Conservation (phyloP, 2,329 filamentous ascomycete genomes). For the Aspergillus terreus region DNA sequence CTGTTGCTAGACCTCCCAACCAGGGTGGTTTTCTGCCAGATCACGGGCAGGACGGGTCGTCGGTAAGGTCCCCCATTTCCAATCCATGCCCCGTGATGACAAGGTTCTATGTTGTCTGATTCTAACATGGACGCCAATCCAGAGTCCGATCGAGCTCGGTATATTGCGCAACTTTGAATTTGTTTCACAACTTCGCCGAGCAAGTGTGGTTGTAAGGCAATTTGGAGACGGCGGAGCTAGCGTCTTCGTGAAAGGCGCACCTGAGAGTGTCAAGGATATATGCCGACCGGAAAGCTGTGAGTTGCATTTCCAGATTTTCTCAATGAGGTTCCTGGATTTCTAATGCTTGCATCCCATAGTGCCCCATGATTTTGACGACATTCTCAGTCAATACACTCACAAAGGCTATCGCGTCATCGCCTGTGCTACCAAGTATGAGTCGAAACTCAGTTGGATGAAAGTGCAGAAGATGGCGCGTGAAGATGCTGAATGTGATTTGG, state of each 20-base stretch:
- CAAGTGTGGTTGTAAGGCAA: conserved; percentile 86
- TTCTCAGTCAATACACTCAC: conserved; percentile 87
- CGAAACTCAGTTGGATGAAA: conserved; percentile 87
- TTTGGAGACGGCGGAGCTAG: conserved; percentile 81
- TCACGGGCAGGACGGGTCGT: conserved; percentile 13
- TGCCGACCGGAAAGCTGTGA: conserved; percentile 75
- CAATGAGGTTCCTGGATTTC: conserved; percentile 6
- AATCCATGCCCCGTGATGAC: neutral
- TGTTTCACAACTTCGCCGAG: conserved; percentile 83
- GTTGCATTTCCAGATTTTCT: conserved; percentile 27
- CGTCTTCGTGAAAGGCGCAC: conserved; percentile 93
- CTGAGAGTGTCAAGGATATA: conserved; percentile 93
- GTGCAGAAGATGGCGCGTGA: conserved; percentile 87
- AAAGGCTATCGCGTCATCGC: conserved; percentile 95
- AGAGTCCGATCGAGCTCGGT: conserved; percentile 72
- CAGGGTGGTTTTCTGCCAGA: conserved; percentile 52
- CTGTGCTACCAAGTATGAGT: conserved; percentile 83
- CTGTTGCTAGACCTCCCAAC: conserved; percentile 76
- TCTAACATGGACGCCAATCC: neutral
- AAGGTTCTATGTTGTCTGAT: neutral
- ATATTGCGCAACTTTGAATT: conserved; percentile 91
- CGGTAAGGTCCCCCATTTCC: conserved; percentile 13
- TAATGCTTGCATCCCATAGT: conserved; percentile 47
- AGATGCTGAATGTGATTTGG: conserved; percentile 77
- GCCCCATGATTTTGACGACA: conserved; percentile 83